Evolutionary conservation across 2,329 filamentous ascomycete species (phyloP).

Genomic region (Aspergillus tanneri): DNA sequence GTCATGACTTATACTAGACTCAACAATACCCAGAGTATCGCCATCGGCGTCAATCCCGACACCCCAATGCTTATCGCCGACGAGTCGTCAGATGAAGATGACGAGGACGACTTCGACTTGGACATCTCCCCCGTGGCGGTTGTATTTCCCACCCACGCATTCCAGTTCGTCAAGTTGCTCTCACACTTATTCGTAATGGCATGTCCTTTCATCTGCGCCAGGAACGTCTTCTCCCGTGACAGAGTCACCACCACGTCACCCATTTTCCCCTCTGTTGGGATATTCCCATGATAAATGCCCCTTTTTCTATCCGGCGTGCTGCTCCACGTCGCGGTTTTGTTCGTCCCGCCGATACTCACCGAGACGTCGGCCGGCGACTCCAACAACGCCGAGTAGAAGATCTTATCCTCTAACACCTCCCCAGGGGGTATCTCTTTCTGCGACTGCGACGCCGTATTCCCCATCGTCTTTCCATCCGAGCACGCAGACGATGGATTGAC

Average conservation of each 20-base stretch:
- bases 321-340: constrained; percentile 24
- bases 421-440: constrained; percentile 24
- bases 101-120: not conserved
- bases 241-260: constrained; percentile 31
- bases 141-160: constrained; percentile 38
- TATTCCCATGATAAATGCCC: constrained; percentile 37
- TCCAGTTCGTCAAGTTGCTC: constrained; percentile 34
- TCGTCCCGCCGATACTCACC: constrained; percentile 34
- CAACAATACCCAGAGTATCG: not conserved
- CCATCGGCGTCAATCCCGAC: not conserved
- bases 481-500: constrained; percentile 21
- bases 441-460: constrained; percentile 28
- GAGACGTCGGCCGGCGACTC: constrained; percentile 28
- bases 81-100: constrained; percentile 1
- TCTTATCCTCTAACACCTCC: constrained; percentile 20
- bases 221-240: constrained; percentile 18
- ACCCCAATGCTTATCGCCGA: not conserved
- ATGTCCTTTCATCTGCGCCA: constrained; percentile 25
- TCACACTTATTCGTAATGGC: constrained; percentile 26
- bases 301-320: constrained; percentile 28
- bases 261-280: constrained; percentile 22
- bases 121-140: constrained; percentile 6
- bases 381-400: constrained; percentile 38
- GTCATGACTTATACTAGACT: not conserved
- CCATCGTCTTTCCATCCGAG: constrained; percentile 26